Evolutionary conservation across 306 rosid genomes (phyloP).

Genomic region (Biancaea sappan): DNA sequence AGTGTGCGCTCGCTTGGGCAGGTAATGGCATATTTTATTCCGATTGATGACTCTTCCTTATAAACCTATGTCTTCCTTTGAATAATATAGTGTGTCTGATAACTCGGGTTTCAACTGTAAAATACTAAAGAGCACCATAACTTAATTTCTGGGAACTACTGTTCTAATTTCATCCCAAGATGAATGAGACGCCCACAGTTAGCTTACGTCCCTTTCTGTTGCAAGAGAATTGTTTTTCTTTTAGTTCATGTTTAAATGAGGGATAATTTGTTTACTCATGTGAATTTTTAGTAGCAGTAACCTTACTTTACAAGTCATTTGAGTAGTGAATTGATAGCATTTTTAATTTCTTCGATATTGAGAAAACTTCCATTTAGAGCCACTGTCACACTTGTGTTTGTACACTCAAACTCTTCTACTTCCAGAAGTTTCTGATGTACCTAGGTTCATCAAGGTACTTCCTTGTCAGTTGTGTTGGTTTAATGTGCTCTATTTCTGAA

Average conservation of each 20-base stretch:
- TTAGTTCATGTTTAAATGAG: neutral
- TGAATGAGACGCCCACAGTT: neutral
- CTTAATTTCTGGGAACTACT: neutral
- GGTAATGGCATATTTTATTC: too few relatives aligned
- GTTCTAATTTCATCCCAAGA: neutral
- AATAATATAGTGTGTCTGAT: too few relatives aligned
- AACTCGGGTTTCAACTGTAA: too few relatives aligned
- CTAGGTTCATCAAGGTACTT: neutral
- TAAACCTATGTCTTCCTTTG: too few relatives aligned
- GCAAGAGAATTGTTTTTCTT: conserved; percentile 21
- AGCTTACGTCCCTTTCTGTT: conserved; percentile 12
- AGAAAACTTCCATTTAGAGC: neutral
- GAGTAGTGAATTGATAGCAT: neutral
- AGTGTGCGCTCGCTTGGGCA: too few relatives aligned
- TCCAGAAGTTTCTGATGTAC: neutral
- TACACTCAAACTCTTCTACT: too few relatives aligned
- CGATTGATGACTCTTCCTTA: too few relatives aligned
- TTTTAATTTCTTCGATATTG: conserved; percentile 3
- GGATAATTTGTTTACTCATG: neutral
- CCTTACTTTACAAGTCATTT: neutral
- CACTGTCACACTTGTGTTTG: neutral
- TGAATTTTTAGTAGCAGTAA: neutral
- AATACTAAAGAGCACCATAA: too few relatives aligned
- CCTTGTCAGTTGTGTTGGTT: neutral
- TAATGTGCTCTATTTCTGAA: neutral